phyloP scores from a whole-genome alignment of 1,139 yeast species.

The Magnusiomyces tetraspermus region DNA sequence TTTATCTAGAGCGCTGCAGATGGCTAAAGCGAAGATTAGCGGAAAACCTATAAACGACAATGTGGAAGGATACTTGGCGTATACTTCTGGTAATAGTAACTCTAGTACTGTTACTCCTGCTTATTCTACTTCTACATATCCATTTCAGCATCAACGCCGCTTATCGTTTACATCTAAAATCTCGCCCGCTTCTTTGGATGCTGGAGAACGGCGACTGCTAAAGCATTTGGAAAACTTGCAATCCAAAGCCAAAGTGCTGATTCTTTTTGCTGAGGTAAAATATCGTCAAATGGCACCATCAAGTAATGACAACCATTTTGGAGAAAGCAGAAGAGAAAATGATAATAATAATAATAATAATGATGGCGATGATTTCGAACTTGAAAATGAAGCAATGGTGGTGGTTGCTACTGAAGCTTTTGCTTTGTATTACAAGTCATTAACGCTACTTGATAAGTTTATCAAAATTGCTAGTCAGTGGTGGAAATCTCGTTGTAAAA shows the following conservation, averaged over 20 bases:
- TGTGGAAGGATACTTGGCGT: neutral
- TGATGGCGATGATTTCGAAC: conserved; percentile 22
- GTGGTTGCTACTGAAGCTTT: conserved; percentile 79
- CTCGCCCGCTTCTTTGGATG: conserved; percentile 17
- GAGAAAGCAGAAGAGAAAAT: no score
- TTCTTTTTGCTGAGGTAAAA: conserved; percentile 84
- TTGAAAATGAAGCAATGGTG: conserved; percentile 38
- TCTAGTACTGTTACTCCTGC: neutral
- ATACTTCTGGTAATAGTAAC: no score
- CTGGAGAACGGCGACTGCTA: conserved; percentile 35
- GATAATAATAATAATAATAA: no score
- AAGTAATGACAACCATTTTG: no score
- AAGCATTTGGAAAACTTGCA: conserved; percentile 62
- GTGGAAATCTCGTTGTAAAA: conserved; percentile 57
- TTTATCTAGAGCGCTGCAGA: conserved; percentile 72
- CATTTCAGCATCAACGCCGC: conserved; percentile 28
- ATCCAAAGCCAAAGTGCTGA: conserved; percentile 83
- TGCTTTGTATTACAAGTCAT: conserved; percentile 69
- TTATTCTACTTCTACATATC: conserved; percentile 24
- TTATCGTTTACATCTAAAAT: conserved; percentile 1
- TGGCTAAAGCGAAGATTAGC: conserved; percentile 80
- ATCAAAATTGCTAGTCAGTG: conserved; percentile 78
- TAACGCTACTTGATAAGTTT: conserved; percentile 72
- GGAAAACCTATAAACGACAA: conserved; percentile 35
- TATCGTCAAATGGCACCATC: conserved; percentile 74